Evolutionary conservation across 2,329 filamentous ascomycete genomes (phyloP).

Genomic region (Phoma sp.): DNA sequence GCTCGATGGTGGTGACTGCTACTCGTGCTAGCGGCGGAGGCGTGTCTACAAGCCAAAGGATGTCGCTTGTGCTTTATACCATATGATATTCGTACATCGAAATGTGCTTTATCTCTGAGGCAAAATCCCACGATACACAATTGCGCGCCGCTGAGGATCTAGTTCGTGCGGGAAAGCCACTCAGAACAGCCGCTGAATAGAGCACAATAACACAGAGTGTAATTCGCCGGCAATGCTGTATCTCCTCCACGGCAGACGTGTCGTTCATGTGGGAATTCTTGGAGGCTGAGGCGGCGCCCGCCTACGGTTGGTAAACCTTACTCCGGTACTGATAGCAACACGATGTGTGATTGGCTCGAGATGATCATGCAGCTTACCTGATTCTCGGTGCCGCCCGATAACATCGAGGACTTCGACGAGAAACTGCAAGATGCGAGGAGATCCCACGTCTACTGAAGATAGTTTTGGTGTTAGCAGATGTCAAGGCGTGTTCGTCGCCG

Average conservation of each 20-base stretch:
- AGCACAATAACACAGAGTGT: conserved; percentile 42
- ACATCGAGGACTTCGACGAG: conserved; percentile 20
- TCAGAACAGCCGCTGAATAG: conserved; percentile 29
- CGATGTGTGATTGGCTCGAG: conserved; percentile 33
- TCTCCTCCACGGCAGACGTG: conserved; percentile 33
- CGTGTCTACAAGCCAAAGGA: neutral
- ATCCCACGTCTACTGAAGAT: conserved; percentile 29
- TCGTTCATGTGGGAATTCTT: conserved; percentile 25
- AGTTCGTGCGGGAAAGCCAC: conserved; percentile 26
- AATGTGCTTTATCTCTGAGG: conserved; percentile 32
- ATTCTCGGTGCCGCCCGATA: conserved; percentile 42
- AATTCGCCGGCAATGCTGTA: conserved; percentile 32
- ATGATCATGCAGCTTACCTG: conserved; percentile 25
- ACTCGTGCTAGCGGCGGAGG: neutral
- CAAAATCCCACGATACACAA: conserved; percentile 42
- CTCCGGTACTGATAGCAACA: conserved; percentile 36
- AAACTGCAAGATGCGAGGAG: conserved; percentile 16
- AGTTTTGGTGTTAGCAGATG: conserved; percentile 33
- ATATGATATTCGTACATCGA: conserved; percentile 15
- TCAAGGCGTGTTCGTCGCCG: conserved; percentile 30
- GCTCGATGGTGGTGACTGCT: neutral
- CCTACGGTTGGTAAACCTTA: conserved; percentile 39
- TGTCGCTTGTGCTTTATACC: conserved; percentile 11
- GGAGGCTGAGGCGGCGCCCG: conserved; percentile 27
- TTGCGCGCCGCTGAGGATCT: conserved; percentile 27